These are phyloP conservation scores for Adansonia rubrostipa DNA, from an alignment of 441 rosid species.

Conservation along the genomic window DNA sequence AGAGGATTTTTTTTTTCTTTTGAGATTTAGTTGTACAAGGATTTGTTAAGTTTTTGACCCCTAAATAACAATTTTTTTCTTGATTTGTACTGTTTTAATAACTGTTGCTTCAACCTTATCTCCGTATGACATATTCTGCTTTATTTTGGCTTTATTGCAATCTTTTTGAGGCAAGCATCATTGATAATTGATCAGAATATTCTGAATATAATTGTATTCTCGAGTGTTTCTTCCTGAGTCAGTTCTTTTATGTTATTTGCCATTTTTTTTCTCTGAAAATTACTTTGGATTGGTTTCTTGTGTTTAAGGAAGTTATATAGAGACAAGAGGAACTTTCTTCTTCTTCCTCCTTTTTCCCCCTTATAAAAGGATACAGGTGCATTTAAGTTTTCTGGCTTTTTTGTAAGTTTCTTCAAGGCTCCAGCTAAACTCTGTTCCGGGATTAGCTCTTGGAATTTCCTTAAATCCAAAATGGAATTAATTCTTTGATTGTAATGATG, in stretches of 20 bases:
- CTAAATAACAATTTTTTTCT: neutral
- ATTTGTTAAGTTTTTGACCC: neutral
- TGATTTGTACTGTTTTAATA: neutral
- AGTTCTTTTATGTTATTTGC: neutral
- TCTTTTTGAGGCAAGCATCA: neutral
- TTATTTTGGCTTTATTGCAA: constrained; percentile 3
- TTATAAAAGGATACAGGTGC: neutral
- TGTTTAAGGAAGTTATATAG: neutral
- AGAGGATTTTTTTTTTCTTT: neutral
- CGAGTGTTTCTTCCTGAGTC: neutral
- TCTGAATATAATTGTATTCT: neutral
- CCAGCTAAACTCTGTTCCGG: neutral
- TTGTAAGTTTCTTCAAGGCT: neutral
- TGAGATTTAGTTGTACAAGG: too few relatives aligned
- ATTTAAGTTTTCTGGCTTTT: neutral
- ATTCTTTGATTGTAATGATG: neutral
- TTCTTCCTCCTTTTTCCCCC: neutral
- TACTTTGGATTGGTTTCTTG: neutral
- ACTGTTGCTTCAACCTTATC: neutral
- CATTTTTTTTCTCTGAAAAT: constrained; percentile 1
- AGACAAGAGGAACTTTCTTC: neutral
- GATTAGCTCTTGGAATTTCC: neutral
- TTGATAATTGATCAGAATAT: constrained; percentile 3
- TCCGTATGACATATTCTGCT: neutral
- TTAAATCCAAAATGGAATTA: neutral